Percentiles rank a stretch among this genome's conserved stretches.
Evolutionary conservation across 108 stramenopile species (phyloP).

Genomic region (Nitzschia sp.): DNA sequence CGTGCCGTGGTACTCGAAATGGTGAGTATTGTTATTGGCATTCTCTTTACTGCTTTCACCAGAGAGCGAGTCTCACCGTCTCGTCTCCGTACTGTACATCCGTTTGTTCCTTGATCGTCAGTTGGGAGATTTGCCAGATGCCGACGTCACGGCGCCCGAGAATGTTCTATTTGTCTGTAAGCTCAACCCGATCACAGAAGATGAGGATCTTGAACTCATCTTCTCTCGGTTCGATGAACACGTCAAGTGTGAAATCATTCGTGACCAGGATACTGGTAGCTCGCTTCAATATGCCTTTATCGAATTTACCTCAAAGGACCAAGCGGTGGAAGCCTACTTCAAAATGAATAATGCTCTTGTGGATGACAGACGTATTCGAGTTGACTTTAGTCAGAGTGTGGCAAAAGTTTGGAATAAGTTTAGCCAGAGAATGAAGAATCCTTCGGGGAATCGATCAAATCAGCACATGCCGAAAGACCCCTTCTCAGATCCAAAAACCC

Average conservation of each 20-base stretch:
- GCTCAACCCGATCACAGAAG: conserved; percentile 95
- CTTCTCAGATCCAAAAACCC: conserved; percentile 2
- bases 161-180: conserved; percentile 99
- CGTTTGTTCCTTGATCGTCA: too few species aligned
- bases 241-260: conserved; percentile 91
- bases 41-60: too few species aligned
- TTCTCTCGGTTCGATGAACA: conserved; percentile 90
- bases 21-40: too few species aligned
- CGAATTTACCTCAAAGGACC: conserved; percentile 87
- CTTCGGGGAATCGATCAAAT: conserved; percentile 11
- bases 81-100: too few species aligned
- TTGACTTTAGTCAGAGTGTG: conserved; percentile 98
- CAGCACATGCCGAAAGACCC: conserved; percentile 30
- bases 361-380: conserved; percentile 96
- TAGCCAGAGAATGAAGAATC: conserved; percentile 34
- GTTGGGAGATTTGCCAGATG: conserved; percentile 88
- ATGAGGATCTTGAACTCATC: conserved; percentile 97
- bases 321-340: conserved; percentile 95
- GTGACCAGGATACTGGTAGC: conserved; percentile 93
- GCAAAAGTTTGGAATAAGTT: conserved; percentile 93
- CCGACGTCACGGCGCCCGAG: conserved; percentile 91
- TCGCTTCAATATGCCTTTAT: conserved; percentile 98
- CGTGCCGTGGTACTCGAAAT: conserved; percentile 98
- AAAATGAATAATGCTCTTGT: conserved; percentile 99
- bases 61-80: too few species aligned